phyloP scores from a whole-genome alignment of 106 monocot species.

The Narthecium ossifragum region DNA sequence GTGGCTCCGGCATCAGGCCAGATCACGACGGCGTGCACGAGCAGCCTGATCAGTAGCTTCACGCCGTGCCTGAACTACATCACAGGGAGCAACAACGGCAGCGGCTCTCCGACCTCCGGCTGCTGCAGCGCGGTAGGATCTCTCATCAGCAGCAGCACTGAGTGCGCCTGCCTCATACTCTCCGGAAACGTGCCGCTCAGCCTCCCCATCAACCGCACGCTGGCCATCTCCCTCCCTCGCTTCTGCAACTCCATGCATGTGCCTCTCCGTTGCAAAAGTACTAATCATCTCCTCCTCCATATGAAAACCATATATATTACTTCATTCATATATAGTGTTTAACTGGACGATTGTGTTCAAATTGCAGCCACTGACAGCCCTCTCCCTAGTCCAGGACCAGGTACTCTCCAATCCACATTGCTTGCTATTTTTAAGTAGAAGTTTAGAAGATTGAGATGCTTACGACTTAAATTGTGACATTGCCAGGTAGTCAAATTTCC shows the following conservation, averaged over 20 bases:
- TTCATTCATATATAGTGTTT: neutral
- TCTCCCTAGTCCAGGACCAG: conserved; percentile 45
- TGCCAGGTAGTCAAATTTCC: conserved; percentile 24
- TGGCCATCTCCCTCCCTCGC: conserved; percentile 50
- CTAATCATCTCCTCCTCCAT: neutral
- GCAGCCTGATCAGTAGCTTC: conserved; percentile 49
- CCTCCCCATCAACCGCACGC: conserved; percentile 59
- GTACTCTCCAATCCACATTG: neutral
- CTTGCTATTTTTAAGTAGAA: conserved; percentile 2
- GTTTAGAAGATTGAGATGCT: no score
- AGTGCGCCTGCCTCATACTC: conserved; percentile 74
- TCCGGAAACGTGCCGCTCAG: conserved; percentile 75
- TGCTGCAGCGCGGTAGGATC: conserved; percentile 57
- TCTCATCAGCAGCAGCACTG: conserved; percentile 36
- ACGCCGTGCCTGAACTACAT: conserved; percentile 85
- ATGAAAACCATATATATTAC: neutral
- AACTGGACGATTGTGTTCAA: conserved; percentile 1
- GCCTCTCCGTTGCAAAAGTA: conserved; percentile 76
- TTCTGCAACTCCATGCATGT: conserved; percentile 40
- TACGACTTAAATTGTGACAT: neutral
- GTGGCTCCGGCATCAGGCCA: conserved; percentile 17
- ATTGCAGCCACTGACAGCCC: conserved; percentile 35
- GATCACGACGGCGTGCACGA: conserved; percentile 63
- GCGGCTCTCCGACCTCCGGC: conserved; percentile 43
- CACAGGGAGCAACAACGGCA: conserved; percentile 76